phyloP scores from a whole-genome alignment of 2,329 filamentous ascomycete genomes.

The Curvularia sp. region DNA sequence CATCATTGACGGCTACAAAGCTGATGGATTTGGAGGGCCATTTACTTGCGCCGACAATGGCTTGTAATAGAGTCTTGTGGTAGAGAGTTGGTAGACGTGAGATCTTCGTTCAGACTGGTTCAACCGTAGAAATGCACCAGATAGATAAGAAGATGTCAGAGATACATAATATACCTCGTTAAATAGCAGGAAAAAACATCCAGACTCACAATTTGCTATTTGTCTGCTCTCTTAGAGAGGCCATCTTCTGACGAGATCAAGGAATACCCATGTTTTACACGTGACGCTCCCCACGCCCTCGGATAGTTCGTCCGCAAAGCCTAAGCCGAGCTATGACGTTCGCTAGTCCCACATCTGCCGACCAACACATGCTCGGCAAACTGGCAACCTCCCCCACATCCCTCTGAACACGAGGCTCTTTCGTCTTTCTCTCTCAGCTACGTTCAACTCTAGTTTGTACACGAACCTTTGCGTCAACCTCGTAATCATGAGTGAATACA shows the following conservation, averaged over 20 bases:
- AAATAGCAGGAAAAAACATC: background rate
- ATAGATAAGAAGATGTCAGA: background rate
- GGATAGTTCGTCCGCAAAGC: conserved; percentile 5
- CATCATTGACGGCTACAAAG: conserved; percentile 75
- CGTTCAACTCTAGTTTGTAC: background rate
- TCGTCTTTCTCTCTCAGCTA: background rate
- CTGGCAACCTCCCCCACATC: conserved; percentile 32
- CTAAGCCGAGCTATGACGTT: conserved; percentile 39
- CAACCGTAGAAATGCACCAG: background rate
- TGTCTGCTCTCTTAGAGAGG: background rate
- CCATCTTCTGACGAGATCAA: background rate
- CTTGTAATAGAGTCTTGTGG: conserved; percentile 50
- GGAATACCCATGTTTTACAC: background rate
- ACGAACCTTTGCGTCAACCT: background rate
- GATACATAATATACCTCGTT: background rate
- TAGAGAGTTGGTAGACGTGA: background rate
- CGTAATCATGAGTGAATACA: conserved; percentile 35
- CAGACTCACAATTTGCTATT: background rate
- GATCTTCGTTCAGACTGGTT: background rate
- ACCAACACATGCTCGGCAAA: conserved; percentile 31
- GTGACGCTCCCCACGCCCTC: conserved; percentile 3
- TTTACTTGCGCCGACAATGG: conserved; percentile 78
- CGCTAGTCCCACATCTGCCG: conserved; percentile 30
- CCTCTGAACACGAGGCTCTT: conserved; percentile 10
- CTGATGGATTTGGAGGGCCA: conserved; percentile 69